A percentile compares a stretch with the other conserved stretches of the same genome.
These are phyloP conservation scores for Penicillium fimorum DNA, from an alignment of 495 filamentous ascomycete species.

Conservation along the genomic window DNA sequence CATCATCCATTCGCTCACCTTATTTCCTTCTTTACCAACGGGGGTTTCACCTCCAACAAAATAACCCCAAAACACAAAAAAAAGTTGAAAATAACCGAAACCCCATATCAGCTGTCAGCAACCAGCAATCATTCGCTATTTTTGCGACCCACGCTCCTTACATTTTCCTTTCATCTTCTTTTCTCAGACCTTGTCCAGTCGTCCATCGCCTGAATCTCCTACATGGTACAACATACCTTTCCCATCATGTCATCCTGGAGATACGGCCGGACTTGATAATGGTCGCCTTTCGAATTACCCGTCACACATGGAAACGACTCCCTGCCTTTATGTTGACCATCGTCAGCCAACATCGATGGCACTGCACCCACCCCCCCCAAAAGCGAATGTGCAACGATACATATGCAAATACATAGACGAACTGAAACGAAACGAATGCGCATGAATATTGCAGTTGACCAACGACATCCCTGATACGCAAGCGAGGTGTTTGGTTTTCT, in stretches of 20 bases:
- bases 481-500: conserved; percentile 35
- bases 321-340: conserved; percentile 8
- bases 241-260: background rate
- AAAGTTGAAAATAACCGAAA: conserved; percentile 17
- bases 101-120: conserved; percentile 3
- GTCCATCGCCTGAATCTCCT: conserved; percentile 5
- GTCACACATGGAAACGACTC: conserved; percentile 12
- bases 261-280: conserved; percentile 5
- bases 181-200: conserved; percentile 17
- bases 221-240: background rate
- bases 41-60: conserved; percentile 13
- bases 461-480: conserved; percentile 30
- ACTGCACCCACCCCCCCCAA: conserved; percentile 10
- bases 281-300: conserved; percentile 5
- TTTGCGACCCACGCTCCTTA: conserved; percentile 24
- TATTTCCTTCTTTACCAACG: conserved; percentile 18
- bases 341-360: conserved; percentile 3
- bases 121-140: conserved; percentile 9
- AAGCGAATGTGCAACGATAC: conserved; percentile 31
- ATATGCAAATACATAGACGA: conserved; percentile 33
- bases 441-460: conserved; percentile 28
- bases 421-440: conserved; percentile 33
- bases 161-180: conserved; percentile 18
- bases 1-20: conserved; percentile 18
- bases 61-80: conserved; percentile 24